A percentile compares a stretch with the other conserved stretches of the same genome.
These are phyloP conservation scores for Fusarium goolgardi DNA, from an alignment of 2,329 filamentous ascomycete genomes.

Conservation along the genomic window DNA sequence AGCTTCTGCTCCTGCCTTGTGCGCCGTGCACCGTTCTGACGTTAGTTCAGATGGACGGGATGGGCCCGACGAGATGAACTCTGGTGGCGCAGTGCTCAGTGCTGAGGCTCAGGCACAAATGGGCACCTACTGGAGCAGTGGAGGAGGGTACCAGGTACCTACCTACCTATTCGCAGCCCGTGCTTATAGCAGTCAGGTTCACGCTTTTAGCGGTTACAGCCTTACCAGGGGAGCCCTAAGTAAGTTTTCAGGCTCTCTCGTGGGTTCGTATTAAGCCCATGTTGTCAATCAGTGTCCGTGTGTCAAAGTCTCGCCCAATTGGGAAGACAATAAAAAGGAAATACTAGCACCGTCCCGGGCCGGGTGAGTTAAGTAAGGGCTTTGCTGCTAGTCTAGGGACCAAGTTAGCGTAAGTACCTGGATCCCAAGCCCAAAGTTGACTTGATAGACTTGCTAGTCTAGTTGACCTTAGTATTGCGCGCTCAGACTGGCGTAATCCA, in stretches of 20 bases:
- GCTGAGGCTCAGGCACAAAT: slow-evolving; percentile 10
- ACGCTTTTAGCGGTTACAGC: slow-evolving; percentile 3
- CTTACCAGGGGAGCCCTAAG: background rate
- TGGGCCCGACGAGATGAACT: slow-evolving; percentile 32
- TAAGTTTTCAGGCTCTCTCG: background rate
- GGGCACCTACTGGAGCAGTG: too few species aligned
- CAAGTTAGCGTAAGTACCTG: background rate
- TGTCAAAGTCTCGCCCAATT: slow-evolving; percentile 20
- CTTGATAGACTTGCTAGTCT: background rate
- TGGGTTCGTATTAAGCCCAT: slow-evolving; percentile 25
- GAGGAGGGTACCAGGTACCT: too few species aligned
- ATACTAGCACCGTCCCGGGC: slow-evolving; percentile 13
- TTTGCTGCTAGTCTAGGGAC: background rate
- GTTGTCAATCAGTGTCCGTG: slow-evolving; percentile 32
- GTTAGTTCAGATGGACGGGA: background rate
- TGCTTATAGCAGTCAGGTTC: background rate
- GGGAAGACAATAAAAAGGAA: slow-evolving; percentile 21
- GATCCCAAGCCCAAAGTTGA: background rate
- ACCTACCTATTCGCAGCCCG: background rate
- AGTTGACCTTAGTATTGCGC: slow-evolving; percentile 17
- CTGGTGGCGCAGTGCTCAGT: slow-evolving; percentile 24
- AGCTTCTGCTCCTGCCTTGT: slow-evolving; percentile 12
- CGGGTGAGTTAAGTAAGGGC: slow-evolving; percentile 1
- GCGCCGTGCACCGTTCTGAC: slow-evolving; percentile 23
- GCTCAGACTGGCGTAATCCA: slow-evolving; percentile 42